These are phyloP conservation scores for Scedosporium dehoogii DNA, from an alignment of 2,329 filamentous ascomycete species.

Conservation along the genomic window DNA sequence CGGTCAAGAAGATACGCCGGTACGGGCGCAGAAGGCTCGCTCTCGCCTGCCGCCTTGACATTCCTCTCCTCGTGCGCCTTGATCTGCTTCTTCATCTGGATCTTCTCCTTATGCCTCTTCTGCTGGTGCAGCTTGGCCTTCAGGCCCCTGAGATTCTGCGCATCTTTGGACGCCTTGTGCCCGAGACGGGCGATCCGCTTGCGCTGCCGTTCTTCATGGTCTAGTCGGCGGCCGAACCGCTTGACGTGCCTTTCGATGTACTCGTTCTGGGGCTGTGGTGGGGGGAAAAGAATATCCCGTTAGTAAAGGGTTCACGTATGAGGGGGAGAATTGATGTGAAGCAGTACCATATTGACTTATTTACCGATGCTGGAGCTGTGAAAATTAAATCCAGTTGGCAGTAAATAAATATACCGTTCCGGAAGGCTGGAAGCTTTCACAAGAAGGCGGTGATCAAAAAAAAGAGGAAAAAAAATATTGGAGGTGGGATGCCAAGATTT, in stretches of 20 bases:
- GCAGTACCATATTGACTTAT: not conserved
- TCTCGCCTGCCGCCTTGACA: conserved; percentile 75
- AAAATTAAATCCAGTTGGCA: not conserved
- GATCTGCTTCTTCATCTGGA: conserved; percentile 93
- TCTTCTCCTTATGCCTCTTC: conserved; percentile 94
- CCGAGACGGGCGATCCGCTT: conserved; percentile 83
- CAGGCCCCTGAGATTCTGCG: conserved; percentile 86
- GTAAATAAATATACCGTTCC: not conserved
- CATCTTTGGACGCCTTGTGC: conserved; percentile 79
- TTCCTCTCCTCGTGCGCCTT: conserved; percentile 93
- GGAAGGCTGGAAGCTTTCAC: not conserved
- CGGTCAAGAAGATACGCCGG: conserved; percentile 92
- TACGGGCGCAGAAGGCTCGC: conserved; percentile 71
- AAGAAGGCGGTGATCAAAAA: not conserved
- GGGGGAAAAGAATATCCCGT: not conserved
- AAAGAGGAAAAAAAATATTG: not conserved
- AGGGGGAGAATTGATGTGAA: not conserved
- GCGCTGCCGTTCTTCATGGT: conserved; percentile 80
- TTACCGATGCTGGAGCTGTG: not conserved
- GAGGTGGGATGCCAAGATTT: not conserved
- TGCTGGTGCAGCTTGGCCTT: conserved; percentile 89
- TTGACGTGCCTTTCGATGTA: conserved; percentile 66
- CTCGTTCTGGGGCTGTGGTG: conserved; percentile 61
- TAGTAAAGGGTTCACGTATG: not conserved
- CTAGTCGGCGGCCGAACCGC: conserved; percentile 44